Conservation (phyloP, 1,284 basidiomycete species). For the Phaffia rhodozyma region DNA sequence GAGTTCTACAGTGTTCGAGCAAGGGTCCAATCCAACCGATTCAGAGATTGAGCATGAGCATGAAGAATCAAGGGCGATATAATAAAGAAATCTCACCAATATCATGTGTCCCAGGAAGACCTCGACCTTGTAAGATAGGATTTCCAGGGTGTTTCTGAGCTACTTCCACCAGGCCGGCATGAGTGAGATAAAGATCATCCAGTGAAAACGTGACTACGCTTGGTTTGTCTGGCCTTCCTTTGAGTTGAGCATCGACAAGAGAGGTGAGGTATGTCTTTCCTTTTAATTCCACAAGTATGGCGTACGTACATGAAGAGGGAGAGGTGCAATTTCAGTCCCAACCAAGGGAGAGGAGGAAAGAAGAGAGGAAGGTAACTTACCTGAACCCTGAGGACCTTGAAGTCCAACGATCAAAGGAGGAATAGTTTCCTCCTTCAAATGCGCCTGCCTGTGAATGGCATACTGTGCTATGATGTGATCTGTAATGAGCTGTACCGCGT, state of each 20-base stretch:
- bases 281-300: neutral
- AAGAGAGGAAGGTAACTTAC: conserved; percentile 12
- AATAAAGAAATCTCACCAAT: no score
- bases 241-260: conserved; percentile 14
- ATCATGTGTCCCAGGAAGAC: conserved; percentile 81
- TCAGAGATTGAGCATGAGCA: conserved; percentile 42
- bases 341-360: neutral
- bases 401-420: conserved; percentile 48
- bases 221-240: conserved; percentile 2
- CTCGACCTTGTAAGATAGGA: conserved; percentile 57
- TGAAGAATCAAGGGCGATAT: conserved; percentile 42
- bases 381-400: conserved; percentile 62
- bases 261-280: conserved; percentile 28
- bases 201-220: conserved; percentile 10
- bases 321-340: no score
- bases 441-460: conserved; percentile 14
- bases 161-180: conserved; percentile 46
- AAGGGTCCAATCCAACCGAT: neutral
- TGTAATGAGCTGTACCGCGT: conserved; percentile 12
- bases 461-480: conserved; percentile 23
- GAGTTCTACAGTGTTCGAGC: neutral
- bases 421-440: neutral
- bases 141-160: conserved; percentile 49
- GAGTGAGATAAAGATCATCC: conserved; percentile 63
- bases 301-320: neutral